Evolutionary conservation across 345 rosid species (phyloP), one percentile per base, ranked within the genome.

Genomic region (Populus deltoides): DNA sequence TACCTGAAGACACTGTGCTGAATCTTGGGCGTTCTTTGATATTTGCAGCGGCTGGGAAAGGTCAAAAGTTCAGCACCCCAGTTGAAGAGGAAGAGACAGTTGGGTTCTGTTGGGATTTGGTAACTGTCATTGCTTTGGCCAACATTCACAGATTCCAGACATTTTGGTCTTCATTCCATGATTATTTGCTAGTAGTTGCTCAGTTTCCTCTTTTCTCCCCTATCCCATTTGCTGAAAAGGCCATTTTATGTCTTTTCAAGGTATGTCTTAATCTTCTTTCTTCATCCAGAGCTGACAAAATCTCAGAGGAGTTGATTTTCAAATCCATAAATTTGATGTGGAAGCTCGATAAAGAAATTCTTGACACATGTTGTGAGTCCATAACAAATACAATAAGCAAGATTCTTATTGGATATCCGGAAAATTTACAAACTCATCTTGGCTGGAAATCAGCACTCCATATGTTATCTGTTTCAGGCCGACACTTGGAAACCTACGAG

Each of bases 31-130:
- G 96, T 27, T 91, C 93, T 24, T 47, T 95, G 16, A 93, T 95
- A 74, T 95, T 90, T 63, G 94, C 99, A 17, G 97, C 98, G 3
- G 99, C 90, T 0, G 99, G 99, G 13, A 92, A 91, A 83, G 99
- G 98, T 74, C 99, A 95, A 65, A 93, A 93, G 82, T 93, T 96
- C 73, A 93, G 92, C 81, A 93, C 99, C 1, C 90, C 94, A 1
- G 78, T 88, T 29, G 99, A 96, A 75, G 99, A 93, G 49, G 98
- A 93, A 87, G 99, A 92, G 78, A 88, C 98, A 0, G 91, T 91
- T 1, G 90, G 85, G 1, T 92, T 96, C 79, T 89, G 94, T 49
- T 96, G 98, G 98, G 99, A 93, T 73, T 79, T 96, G 68, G 80
- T 93, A 73, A 83, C 74, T 18, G 77, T 83, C 38, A 80, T 92